Percentiles rank a stretch among this genome's conserved stretches.
Conservation (phyloP, 2,329 filamentous ascomycete genomes). For the Fusarium fujikuroi region DNA sequence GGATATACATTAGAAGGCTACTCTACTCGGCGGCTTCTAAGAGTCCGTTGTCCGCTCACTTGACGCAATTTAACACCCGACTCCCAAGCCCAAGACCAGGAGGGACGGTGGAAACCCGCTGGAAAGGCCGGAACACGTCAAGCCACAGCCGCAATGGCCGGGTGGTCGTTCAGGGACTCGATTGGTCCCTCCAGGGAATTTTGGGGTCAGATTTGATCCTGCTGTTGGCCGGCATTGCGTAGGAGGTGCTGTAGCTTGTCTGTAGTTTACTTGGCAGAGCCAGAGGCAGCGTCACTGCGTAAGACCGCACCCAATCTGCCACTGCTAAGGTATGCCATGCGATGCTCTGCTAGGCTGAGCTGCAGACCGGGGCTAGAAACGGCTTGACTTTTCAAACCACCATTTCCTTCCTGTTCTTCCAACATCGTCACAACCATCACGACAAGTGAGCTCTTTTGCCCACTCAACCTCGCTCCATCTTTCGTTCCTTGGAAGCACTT, state of each 20-base stretch:
- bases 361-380: slow-evolving; percentile 17
- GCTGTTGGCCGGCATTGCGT: slow-evolving; percentile 18
- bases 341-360: not conserved
- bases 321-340: slow-evolving; percentile 25
- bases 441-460: slow-evolving; percentile 34
- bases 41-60: slow-evolving; percentile 3
- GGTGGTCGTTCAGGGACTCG: slow-evolving; percentile 5
- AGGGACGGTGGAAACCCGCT: slow-evolving; percentile 18
- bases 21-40: not conserved
- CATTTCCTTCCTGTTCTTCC: slow-evolving; percentile 37
- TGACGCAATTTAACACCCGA: slow-evolving; percentile 19
- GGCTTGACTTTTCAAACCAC: slow-evolving; percentile 41
- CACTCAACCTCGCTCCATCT: slow-evolving; percentile 16
- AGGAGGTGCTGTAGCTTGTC: slow-evolving; percentile 11
- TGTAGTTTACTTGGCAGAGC: slow-evolving; percentile 28
- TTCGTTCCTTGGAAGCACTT: slow-evolving; percentile 9
- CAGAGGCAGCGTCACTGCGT: slow-evolving; percentile 34
- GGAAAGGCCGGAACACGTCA: slow-evolving; percentile 37
- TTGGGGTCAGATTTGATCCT: slow-evolving; percentile 26
- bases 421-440: slow-evolving; percentile 35
- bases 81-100: not conserved
- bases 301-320: slow-evolving; percentile 13
- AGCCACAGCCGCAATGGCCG: slow-evolving; percentile 38
- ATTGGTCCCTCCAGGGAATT: slow-evolving; percentile 24
- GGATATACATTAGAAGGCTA: not conserved